A percentile compares a stretch with the other conserved stretches of the same genome.
Conservation (phyloP, 1,284 basidiomycete species). For the Laetiporus sulphureus region DNA sequence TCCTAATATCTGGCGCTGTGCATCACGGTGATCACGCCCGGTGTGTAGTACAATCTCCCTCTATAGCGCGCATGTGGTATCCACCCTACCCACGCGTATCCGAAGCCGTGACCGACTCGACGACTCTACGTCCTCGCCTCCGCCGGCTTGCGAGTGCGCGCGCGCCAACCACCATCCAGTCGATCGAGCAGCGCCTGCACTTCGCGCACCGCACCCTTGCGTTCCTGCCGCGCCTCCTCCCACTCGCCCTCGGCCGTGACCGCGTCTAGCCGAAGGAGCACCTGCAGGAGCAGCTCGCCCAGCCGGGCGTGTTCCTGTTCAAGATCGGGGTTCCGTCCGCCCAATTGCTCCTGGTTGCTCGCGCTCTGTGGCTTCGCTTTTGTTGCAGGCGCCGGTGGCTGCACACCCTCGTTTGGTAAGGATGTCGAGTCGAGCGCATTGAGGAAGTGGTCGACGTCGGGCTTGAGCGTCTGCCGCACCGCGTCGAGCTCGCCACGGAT, state of each 20-base stretch:
- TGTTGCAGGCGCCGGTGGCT: slow-evolving; percentile 7
- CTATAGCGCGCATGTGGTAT: no score
- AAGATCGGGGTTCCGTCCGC: slow-evolving; percentile 12
- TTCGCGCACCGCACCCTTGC: slow-evolving; percentile 70
- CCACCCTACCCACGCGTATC: no score
- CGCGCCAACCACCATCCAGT: slow-evolving; percentile 45
- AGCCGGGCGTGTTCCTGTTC: slow-evolving; percentile 53
- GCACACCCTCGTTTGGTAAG: slow-evolving; percentile 11
- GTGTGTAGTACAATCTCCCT: no score
- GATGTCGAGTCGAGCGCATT: slow-evolving; percentile 25
- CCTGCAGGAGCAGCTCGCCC: slow-evolving; percentile 70
- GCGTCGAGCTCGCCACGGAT: slow-evolving; percentile 55
- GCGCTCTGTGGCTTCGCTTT: slow-evolving; percentile 7
- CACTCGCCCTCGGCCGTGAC: slow-evolving; percentile 62
- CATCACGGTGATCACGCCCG: no score
- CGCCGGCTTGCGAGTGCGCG: no score
- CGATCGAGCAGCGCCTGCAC: slow-evolving; percentile 53
- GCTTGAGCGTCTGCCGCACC: slow-evolving; percentile 46
- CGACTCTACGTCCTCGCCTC: no score
- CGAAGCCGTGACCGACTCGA: no score
- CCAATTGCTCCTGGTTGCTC: slow-evolving; percentile 8
- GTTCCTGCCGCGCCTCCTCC: slow-evolving; percentile 60
- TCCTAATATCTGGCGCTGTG: no score
- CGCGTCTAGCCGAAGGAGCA: slow-evolving; percentile 70
- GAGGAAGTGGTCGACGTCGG: slow-evolving; percentile 52